Base-by-base conservation (phyloP, 805 yeast species). In the Candida michaelii region DNA sequence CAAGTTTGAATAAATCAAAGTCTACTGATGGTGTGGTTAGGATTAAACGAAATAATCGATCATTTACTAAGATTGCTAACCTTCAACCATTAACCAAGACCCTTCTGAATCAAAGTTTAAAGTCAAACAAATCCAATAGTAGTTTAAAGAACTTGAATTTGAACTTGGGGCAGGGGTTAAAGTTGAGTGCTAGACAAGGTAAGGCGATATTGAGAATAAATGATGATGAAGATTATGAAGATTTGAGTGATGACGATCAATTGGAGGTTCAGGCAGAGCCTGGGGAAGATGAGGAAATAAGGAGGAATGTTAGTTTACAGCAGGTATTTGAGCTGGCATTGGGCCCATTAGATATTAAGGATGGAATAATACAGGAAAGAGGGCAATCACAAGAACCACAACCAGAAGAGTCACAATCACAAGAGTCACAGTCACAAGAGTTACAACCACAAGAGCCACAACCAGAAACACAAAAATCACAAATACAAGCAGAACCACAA, bases 171-270 rank as follows among this genome's bases (percentile, higher is more conserved):
- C 37, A 34, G 19, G 73, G 74, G 2, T 53, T 70, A 44, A 69
- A 65, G 45, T 52, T 69, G 8, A 66, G 71, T 45, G 51, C 63
- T 5, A 58, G 56, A 31, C 63, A 66, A 36, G 74, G 68, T 2
- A 59, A 57, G 36, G 76, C 73, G 9, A 69, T 70, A 5, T 51
- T 70, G 46, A 53, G 53, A 21, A 55, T 70, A 39, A 69, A 70
- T 42, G 74, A 69, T 30, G 71, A 66, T 39, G 63, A 62, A 10
- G 68, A 66, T 12, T 68, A 58, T 44, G 75, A 70, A 51, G 74
- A 69, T 46, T 31, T 58, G 43, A 51, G 54, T 27, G 54, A 53
- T 12, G 58, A 49, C 13, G 53, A 51, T 5, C 63, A 46, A 16
- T 33, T 33, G n/a, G 29, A 34, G 23, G 23, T 21, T 8, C 5